Evolutionary conservation across 2,329 filamentous ascomycete species (phyloP), one percentile per base, ranked within the genome.

Genomic region (Hypomyces rosellus): DNA sequence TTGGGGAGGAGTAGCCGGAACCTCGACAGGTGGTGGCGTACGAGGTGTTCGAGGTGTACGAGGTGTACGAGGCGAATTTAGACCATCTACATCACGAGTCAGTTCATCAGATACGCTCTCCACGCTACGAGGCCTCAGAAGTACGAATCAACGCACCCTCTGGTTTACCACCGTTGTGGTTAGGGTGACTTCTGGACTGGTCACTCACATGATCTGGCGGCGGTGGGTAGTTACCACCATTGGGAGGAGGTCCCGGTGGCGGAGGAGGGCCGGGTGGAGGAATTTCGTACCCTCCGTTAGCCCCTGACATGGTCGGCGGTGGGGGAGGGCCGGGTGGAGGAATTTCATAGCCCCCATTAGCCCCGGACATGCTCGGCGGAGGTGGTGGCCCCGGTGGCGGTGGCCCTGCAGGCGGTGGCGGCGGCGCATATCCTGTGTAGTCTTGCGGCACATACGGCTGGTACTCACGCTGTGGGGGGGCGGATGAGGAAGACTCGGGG

Each of bases 201-300:
- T 69, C 61, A 73, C 70, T 73, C 70, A 73, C 70, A 70, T 73
- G 68, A 57, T 71, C 66, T 63, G 69, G 68, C 49, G 65, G 63
- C 63, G 69, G 68, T 48, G 65, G 63, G 48, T 61, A 60, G 50
- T 61, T 65, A 49, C 63, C 64, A 51, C 63, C 62, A 53, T 61
- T 55, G 48, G 53, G 65, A 47, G 63, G 60, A 46, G 65, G 67
- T 41, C 65, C 65, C 9, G 66, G 59, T n/a, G 66, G 65, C 4
- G 63, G 63, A 4, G 46, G 44, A 18, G 57, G 63, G 30, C 63
- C 65, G 43, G 63, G 63, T 15, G 64, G 58, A 3, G 54, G 55
- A n/a, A 55, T 56, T 9, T 34, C 41, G 22, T 45, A 51, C 12
- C 49, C 44, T 22, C 34, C 49, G 18, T 37, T 36, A 13, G 44